Percentiles rank a stretch among this genome's conserved stretches.
These are phyloP conservation scores for Candolleomyces eurysporus DNA, from an alignment of 768 basidiomycete genomes.

Conservation along the genomic window DNA sequence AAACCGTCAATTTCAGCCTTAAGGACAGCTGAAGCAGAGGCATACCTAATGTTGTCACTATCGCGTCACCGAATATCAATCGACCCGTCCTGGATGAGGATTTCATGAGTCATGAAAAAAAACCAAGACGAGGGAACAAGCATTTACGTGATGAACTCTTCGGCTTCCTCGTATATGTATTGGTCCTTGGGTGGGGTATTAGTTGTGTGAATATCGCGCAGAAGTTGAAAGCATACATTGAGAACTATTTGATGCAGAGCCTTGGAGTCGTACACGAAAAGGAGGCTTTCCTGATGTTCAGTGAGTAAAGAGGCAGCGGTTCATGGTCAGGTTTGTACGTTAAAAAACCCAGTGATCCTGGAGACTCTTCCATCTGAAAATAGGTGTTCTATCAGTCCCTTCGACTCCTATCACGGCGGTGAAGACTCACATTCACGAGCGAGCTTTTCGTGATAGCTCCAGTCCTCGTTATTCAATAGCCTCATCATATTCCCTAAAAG, in stretches of 20 bases:
- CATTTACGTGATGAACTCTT: conserved; percentile 2
- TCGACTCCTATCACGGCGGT: not conserved
- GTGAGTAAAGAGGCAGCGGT: not conserved
- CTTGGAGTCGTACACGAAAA: conserved; percentile 32
- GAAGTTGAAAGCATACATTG: conserved; percentile 27
- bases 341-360: conserved; percentile 22
- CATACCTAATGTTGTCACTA: conserved; percentile 20
- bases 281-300: conserved; percentile 3
- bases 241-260: conserved; percentile 44
- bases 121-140: not conserved
- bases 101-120: not conserved
- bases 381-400: not conserved
- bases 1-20: not conserved
- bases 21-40: not conserved
- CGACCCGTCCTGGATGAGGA: conserved; percentile 5
- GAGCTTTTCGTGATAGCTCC: conserved; percentile 35
- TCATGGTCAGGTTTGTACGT: not conserved
- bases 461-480: conserved; percentile 30
- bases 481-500: conserved; percentile 31
- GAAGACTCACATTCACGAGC: conserved; percentile 14
- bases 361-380: conserved; percentile 31
- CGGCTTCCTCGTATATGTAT: conserved; percentile 24
- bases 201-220: not conserved
- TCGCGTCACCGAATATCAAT: conserved; percentile 16
- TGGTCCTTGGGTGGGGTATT: conserved; percentile 21